These are phyloP conservation scores for Globisporangium paroecandrum DNA, from an alignment of 352 stramenopile genomes.

Conservation along the genomic window DNA sequence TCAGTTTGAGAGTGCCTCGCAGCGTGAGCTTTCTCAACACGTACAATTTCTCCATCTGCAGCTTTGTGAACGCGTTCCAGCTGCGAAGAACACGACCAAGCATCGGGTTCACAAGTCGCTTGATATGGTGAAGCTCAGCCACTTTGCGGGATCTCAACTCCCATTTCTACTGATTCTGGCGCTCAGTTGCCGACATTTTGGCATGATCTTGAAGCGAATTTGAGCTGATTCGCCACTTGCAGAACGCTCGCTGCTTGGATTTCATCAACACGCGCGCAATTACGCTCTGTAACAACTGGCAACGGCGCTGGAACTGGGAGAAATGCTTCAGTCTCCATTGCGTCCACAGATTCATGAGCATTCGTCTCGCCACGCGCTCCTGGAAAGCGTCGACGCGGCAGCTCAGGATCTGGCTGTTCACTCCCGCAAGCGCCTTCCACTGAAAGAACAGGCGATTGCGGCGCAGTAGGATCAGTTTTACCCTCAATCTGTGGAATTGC, in stretches of 20 bases:
- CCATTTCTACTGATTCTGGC: background rate
- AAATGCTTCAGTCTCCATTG: conserved; percentile 20
- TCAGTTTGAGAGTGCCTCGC: background rate
- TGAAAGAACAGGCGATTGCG: conserved; percentile 33
- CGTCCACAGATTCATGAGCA: conserved; percentile 24
- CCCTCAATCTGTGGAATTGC: conserved; percentile 23
- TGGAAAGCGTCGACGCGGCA: conserved; percentile 53
- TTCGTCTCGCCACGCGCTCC: conserved; percentile 21
- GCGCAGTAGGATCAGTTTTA: conserved; percentile 25
- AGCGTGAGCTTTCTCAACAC: conserved; percentile 9
- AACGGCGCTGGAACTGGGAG: background rate
- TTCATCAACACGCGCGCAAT: background rate
- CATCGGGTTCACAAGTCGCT: background rate
- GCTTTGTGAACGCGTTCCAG: conserved; percentile 8
- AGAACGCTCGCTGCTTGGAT: conserved; percentile 1
- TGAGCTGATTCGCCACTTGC: conserved; percentile 1
- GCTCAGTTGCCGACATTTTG: background rate
- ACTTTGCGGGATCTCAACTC: background rate
- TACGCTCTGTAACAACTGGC: conserved; percentile 2
- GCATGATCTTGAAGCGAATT: background rate
- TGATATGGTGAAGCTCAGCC: conserved; percentile 4
- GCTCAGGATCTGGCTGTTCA: conserved; percentile 29
- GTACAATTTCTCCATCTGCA: background rate
- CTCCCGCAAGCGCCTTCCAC: conserved; percentile 29
- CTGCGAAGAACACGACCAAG: background rate